Conservation (phyloP, 2,329 filamentous ascomycete genomes). For the Plenodomus tracheiphilus region DNA sequence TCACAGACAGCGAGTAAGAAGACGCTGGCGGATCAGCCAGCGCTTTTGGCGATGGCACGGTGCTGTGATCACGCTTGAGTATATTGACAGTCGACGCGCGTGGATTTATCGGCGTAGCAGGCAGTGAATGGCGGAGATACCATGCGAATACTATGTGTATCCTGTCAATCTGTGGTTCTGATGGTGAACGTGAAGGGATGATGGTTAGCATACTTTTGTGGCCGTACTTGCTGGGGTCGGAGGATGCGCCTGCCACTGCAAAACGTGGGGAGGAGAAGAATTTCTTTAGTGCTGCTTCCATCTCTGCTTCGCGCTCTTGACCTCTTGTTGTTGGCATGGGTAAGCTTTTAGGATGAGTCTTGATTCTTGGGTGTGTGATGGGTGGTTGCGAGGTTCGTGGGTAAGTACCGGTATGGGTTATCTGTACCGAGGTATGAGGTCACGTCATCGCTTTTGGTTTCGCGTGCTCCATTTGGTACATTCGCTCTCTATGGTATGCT, state of each 20-base stretch:
- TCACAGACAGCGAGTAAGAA: conserved; percentile 73
- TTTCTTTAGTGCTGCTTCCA: conserved; percentile 70
- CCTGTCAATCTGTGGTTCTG: background rate
- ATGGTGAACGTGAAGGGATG: background rate
- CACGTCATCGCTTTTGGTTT: conserved; percentile 21
- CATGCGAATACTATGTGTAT: conserved; percentile 75
- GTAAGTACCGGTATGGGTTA: background rate
- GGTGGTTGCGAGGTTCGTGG: background rate
- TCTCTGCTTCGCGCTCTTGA: conserved; percentile 42
- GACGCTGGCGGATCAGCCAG: conserved; percentile 62
- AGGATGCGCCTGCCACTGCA: conserved; percentile 88
- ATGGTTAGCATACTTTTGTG: conserved; percentile 68
- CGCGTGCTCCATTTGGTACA: conserved; percentile 8
- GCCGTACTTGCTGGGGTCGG: conserved; percentile 82
- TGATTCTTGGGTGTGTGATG: background rate
- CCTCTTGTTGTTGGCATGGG: conserved; percentile 32
- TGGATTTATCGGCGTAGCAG: conserved; percentile 84
- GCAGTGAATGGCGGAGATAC: conserved; percentile 78
- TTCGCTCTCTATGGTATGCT: no score
- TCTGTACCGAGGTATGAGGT: conserved; percentile 6
- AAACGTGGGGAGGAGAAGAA: conserved; percentile 83
- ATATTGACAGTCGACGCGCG: conserved; percentile 67
- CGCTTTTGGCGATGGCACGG: conserved; percentile 66
- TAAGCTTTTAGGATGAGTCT: background rate
- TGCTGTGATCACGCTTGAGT: conserved; percentile 60